Percentiles rank a stretch among this genome's conserved stretches.
phyloP scores from a whole-genome alignment of 2,329 filamentous ascomycete genomes.

The Byssochlamys sp. region DNA sequence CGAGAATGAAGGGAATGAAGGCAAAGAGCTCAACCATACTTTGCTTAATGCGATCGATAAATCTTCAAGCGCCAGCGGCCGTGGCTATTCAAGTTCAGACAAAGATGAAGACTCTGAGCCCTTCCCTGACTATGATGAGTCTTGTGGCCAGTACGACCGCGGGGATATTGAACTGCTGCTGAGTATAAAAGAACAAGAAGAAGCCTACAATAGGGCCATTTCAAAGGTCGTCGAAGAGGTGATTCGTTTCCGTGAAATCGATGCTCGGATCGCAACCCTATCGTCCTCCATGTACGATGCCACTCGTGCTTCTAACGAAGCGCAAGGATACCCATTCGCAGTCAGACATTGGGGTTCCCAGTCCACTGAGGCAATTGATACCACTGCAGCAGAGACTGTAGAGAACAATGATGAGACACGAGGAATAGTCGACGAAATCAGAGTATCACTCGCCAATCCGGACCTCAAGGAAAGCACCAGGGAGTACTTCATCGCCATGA shows the following conservation, averaged over 20 bases:
- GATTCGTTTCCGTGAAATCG: slow-evolving; percentile 9
- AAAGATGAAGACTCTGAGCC: slow-evolving; percentile 10
- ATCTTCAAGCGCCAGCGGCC: not conserved
- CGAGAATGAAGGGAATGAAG: not conserved
- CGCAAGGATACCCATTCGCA: not conserved
- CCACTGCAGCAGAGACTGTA: not conserved
- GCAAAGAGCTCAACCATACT: not conserved
- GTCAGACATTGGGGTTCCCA: not conserved
- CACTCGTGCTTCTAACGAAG: not conserved
- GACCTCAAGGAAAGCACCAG: slow-evolving; percentile 6
- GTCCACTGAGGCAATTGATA: not conserved
- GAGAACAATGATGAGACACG: not conserved
- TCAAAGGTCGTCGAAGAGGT: slow-evolving; percentile 14
- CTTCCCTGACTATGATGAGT: slow-evolving; percentile 19
- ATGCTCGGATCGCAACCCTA: slow-evolving; percentile 5
- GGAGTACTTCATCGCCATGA: slow-evolving; percentile 12
- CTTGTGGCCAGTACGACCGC: slow-evolving; percentile 4
- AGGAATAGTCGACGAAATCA: slow-evolving; percentile 10
- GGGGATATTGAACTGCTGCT: not conserved
- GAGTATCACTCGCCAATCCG: slow-evolving; percentile 7
- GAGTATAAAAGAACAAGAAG: slow-evolving; percentile 5
- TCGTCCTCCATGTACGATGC: not conserved
- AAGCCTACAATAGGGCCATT: slow-evolving; percentile 15
- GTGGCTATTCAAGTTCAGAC: not conserved
- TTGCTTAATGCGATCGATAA: not conserved